Conservation (phyloP, 2,329 filamentous ascomycete genomes). For the Neopestalotiopsis rosae region DNA sequence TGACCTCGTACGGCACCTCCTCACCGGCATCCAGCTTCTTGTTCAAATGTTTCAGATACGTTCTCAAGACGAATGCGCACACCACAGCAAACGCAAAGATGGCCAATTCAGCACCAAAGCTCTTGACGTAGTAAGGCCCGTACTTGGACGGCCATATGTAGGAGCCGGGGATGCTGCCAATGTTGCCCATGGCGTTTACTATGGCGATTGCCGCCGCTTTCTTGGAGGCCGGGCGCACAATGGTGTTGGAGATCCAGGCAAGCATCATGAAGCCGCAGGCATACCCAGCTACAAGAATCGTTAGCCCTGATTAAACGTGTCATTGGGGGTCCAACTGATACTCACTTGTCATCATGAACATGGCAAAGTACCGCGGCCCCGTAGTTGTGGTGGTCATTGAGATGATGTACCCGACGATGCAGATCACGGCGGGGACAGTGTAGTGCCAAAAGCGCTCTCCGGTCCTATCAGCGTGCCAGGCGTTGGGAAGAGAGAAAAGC, state of each 20-base stretch:
- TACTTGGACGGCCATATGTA: constrained; percentile 16
- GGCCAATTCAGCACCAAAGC: constrained; percentile 12
- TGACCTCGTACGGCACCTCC: constrained; percentile 9
- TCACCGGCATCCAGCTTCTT: constrained; percentile 11
- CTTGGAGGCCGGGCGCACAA: constrained; percentile 12
- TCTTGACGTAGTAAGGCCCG: constrained; percentile 10
- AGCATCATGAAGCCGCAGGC: constrained; percentile 14
- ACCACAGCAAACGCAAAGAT: constrained; percentile 5
- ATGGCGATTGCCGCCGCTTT: constrained; percentile 12
- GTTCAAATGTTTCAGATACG: constrained; percentile 3
- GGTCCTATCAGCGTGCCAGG: constrained; percentile 11
- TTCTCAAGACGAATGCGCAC: background rate
- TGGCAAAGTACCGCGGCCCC: constrained; percentile 5
- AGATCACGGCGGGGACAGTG: constrained; percentile 6
- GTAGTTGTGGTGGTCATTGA: constrained; percentile 10
- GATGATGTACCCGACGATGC: constrained; percentile 11
- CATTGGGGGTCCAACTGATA: background rate
- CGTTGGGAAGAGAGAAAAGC: background rate
- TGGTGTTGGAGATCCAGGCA: constrained; percentile 15
- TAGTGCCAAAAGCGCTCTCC: constrained; percentile 13
- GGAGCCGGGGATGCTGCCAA: constrained; percentile 9
- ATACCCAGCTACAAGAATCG: background rate
- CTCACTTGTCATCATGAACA: constrained; percentile 17
- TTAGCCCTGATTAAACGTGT: too few species aligned
- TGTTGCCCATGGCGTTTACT: constrained; percentile 13